phyloP scores from a whole-genome alignment of 2,329 filamentous ascomycete species.

The Penicillium carneum region DNA sequence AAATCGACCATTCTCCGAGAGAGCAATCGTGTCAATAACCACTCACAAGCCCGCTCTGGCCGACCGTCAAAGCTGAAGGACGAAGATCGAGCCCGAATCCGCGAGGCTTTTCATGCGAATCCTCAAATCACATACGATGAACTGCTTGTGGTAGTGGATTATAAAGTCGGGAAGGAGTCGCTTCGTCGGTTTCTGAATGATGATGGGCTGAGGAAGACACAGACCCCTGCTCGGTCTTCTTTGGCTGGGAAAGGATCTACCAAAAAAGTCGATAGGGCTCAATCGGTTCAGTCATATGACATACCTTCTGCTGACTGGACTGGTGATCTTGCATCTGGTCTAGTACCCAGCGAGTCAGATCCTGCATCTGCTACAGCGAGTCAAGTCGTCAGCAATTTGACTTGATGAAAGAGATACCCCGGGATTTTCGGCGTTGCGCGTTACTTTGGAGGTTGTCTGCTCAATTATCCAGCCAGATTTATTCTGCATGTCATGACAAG shows the following conservation, averaged over 20 bases:
- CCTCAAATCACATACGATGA: slow-evolving; percentile 9
- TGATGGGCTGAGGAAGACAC: slow-evolving; percentile 5
- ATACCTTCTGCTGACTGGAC: slow-evolving; percentile 6
- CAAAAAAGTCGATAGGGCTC: background rate
- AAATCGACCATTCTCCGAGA: slow-evolving; percentile 18
- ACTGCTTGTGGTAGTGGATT: slow-evolving; percentile 5
- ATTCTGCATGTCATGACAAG: background rate
- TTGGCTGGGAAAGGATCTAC: background rate
- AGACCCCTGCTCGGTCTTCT: slow-evolving; percentile 1
- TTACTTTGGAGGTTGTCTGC: background rate
- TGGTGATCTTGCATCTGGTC: background rate
- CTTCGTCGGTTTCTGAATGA: slow-evolving; percentile 12
- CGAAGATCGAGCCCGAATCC: slow-evolving; percentile 5
- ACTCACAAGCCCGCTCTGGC: slow-evolving; percentile 9
- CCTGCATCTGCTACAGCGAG: background rate
- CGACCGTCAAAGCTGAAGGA: slow-evolving; percentile 13
- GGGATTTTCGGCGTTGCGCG: background rate
- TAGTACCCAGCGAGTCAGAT: background rate
- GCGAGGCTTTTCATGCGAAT: slow-evolving; percentile 5
- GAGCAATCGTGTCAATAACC: slow-evolving; percentile 10
- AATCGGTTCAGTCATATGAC: background rate
- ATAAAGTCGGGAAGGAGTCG: slow-evolving; percentile 11
- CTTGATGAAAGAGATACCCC: background rate
- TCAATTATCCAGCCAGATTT: background rate
- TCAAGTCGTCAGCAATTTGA: background rate